Evolutionary conservation across 2,329 filamentous ascomycete genomes (phyloP), one percentile per base, ranked within the genome.

Genomic region (Neonectria ditissima): DNA sequence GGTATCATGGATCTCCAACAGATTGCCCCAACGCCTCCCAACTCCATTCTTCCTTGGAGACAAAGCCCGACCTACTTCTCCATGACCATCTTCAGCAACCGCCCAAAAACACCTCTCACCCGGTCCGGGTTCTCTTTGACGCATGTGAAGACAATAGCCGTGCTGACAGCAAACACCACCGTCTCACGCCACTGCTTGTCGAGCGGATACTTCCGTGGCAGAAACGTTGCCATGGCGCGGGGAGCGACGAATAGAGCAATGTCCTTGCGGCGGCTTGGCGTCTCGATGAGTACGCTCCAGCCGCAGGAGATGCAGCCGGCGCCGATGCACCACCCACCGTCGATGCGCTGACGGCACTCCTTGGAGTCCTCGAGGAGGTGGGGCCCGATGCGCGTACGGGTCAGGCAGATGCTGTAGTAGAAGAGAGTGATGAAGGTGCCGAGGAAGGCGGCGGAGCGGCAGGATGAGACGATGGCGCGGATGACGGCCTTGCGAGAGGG

Each of bases 331-430:
- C 93, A 74, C 2, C 89, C 89, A 6, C 82, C 78, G 63, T 91
- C 88, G 62, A 90, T 86, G 54, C 73, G 76, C 73, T 88, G 85
- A 26, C 84, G 78, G 24, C 80, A 74, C 1, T 75, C 69, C 0
- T 76, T 77, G 63, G 87, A 83, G 18, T 75, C 81, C n/a, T 87
- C 86, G 24, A 94, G 80, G 13, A 95, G 22, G 34, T 76, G 86
- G 0, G 93, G 93, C 0, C 93, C 93, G 7, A 96, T 65, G 11
- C 92, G 85, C 1, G 90, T 94, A 47, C 93, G 87, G 6, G 88
- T 84, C 0, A 97, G 86, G 75, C 93, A 97, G 4, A 97, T 91
- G 28, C 91, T 89, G 75, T 97, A 97, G 80, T 94, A 97, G 76
- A 95, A 96, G 11, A 94, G 80, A 1, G 88, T 83, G 68, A 97